A percentile compares a stretch with the other conserved stretches of the same genome.
Evolutionary conservation across 441 rosid genomes (phyloP).

Genomic region (Sinapis alba): DNA sequence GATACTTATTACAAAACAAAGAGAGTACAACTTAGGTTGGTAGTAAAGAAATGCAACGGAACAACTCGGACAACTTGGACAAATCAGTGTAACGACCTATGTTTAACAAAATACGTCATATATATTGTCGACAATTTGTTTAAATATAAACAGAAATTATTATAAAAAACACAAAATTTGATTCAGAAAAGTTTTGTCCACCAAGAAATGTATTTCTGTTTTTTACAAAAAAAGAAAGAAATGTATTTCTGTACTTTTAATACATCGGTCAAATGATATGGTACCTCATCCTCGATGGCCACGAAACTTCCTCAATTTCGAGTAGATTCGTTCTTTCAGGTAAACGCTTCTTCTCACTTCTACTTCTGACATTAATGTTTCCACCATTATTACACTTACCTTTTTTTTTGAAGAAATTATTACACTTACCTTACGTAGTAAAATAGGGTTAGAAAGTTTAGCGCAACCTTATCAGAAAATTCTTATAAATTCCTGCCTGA

Average conservation of each 20-base stretch:
- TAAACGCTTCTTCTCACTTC: constrained; percentile 8
- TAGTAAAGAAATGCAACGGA: neutral
- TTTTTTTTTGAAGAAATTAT: too few relatives aligned
- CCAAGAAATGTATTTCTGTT: constrained; percentile 6
- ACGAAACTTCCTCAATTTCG: constrained; percentile 38
- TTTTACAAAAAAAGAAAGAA: too few relatives aligned
- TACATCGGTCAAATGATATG: constrained; percentile 18
- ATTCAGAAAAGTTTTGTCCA: constrained; percentile 6
- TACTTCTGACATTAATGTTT: constrained; percentile 10
- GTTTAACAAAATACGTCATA: neutral
- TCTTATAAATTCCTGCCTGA: neutral
- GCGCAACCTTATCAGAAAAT: neutral
- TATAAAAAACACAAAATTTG: neutral
- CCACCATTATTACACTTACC: neutral
- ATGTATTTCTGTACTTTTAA: neutral
- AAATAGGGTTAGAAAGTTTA: neutral
- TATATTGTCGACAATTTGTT: constrained; percentile 13
- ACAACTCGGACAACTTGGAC: neutral
- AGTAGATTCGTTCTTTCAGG: constrained; percentile 34
- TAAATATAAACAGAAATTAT: neutral
- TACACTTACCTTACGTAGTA: neutral
- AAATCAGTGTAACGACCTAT: neutral
- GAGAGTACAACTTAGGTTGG: neutral
- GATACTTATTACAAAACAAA: too few relatives aligned
- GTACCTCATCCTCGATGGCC: constrained; percentile 17